Evolutionary conservation across 164 flowering plant species (phyloP).

Genomic region (Aristolochia contorta): DNA sequence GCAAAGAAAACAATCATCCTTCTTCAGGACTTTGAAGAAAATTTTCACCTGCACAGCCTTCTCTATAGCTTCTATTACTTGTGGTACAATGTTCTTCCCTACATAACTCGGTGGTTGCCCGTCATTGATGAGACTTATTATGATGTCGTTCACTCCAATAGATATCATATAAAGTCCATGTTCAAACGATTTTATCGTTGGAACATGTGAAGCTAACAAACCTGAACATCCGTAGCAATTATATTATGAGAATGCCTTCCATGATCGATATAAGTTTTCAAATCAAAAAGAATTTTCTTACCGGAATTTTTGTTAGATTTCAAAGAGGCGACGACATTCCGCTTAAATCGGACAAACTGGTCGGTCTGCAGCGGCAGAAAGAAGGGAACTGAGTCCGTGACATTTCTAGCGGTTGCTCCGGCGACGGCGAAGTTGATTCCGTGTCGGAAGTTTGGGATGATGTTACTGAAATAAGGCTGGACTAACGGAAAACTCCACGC

Average conservation of each 20-base stretch:
- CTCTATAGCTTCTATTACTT: conserved; percentile 10
- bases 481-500: conserved; percentile 16
- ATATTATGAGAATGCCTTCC: background rate
- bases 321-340: conserved; percentile 9
- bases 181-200: conserved; percentile 10
- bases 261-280: too few relatives aligned
- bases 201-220: conserved; percentile 6
- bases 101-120: background rate
- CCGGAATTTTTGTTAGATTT: background rate
- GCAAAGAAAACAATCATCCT: too few relatives aligned
- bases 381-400: conserved; percentile 12
- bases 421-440: conserved; percentile 18
- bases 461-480: conserved; percentile 14
- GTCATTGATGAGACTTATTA: background rate
- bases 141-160: conserved; percentile 15
- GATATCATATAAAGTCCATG: conserved; percentile 16
- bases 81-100: conserved; percentile 10
- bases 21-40: too few relatives aligned
- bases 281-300: too few relatives aligned
- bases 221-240: background rate
- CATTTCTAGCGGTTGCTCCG: conserved; percentile 17
- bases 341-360: conserved; percentile 16
- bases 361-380: conserved; percentile 14
- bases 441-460: conserved; percentile 12
- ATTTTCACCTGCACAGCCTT: conserved; percentile 13